Percentiles rank a stretch among this genome's conserved stretches.
Conservation (phyloP, 1,139 yeast species). For the Diutina siamensis region DNA sequence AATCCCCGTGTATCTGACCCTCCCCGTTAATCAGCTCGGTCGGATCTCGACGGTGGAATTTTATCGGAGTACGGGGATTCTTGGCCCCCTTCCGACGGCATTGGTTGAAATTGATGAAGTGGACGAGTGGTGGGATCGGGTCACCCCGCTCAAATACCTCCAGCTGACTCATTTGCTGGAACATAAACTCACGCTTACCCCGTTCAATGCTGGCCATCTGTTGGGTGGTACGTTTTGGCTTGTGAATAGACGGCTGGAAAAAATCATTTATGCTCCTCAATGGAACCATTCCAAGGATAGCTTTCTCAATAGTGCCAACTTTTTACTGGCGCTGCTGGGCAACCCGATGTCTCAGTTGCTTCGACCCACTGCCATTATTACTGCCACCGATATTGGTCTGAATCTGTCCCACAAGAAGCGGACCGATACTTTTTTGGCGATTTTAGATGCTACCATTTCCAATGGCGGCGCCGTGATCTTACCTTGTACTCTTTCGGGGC, state of each 20-base stretch:
- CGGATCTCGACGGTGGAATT: constrained; percentile 74
- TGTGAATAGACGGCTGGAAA: constrained; percentile 61
- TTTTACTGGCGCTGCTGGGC: constrained; percentile 34
- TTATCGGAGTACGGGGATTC: constrained; percentile 58
- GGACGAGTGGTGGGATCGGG: constrained; percentile 65
- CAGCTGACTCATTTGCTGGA: constrained; percentile 61
- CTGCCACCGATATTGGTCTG: constrained; percentile 65
- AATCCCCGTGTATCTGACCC: constrained; percentile 74
- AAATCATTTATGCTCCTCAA: constrained; percentile 75
- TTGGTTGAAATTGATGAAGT: constrained; percentile 61
- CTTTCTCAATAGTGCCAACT: constrained; percentile 71
- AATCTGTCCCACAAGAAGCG: constrained; percentile 53
- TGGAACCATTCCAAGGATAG: constrained; percentile 94
- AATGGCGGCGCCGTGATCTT: constrained; percentile 65
- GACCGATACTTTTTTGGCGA: constrained; percentile 49
- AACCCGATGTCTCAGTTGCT: constrained; percentile 51
- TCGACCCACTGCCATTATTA: constrained; percentile 78
- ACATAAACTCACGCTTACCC: constrained; percentile 56
- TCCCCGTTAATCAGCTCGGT: constrained; percentile 83
- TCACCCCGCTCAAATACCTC: constrained; percentile 61
- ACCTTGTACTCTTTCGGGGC: constrained; percentile 77
- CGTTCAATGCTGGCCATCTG: constrained; percentile 86
- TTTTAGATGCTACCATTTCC: constrained; percentile 57
- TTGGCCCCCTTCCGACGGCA: constrained; percentile 62
- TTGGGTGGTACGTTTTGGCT: constrained; percentile 91